Conservation (phyloP, 1,284 basidiomycete genomes). For the Marasmius sp. region DNA sequence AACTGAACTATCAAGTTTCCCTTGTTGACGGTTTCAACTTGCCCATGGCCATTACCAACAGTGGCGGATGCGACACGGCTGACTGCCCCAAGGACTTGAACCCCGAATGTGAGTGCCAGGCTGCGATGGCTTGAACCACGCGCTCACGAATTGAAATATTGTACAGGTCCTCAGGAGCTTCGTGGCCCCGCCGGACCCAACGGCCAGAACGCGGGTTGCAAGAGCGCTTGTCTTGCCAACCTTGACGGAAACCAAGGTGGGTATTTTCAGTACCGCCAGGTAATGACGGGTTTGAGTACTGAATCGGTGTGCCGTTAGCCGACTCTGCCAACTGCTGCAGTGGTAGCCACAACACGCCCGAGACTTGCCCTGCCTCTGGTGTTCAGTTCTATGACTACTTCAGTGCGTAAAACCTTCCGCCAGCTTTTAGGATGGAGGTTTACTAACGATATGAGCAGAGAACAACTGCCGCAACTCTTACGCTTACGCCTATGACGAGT, state of each 20-base stretch:
- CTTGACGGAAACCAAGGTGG: background rate
- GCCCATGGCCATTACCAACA: conserved; percentile 43
- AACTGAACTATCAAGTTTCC: conserved; percentile 27
- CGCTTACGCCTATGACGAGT: conserved; percentile 30
- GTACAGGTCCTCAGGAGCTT: conserved; percentile 46
- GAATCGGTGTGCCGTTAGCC: background rate
- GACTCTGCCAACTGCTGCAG: conserved; percentile 57
- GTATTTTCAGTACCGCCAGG: too few relatives aligned
- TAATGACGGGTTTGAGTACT: too few relatives aligned
- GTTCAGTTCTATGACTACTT: conserved; percentile 54
- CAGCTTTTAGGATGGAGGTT: background rate
- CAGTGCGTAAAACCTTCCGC: conserved; percentile 27
- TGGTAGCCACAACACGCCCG: conserved; percentile 44
- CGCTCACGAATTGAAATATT: background rate
- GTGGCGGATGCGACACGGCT: conserved; percentile 38
- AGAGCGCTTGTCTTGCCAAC: conserved; percentile 46
- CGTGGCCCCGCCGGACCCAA: conserved; percentile 53
- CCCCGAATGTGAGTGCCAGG: conserved; percentile 13
- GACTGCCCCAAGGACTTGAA: conserved; percentile 44
- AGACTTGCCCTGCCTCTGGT: conserved; percentile 50
- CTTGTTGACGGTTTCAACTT: conserved; percentile 60
- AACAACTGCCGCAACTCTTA: conserved; percentile 32
- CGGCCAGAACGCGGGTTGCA: conserved; percentile 61
- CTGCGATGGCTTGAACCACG: background rate
- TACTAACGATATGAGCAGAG: conserved; percentile 28